Percentiles rank a stretch among this genome's conserved stretches.
Conservation (phyloP, 1,139 yeast species). For the Suhomyces panamericanus region DNA sequence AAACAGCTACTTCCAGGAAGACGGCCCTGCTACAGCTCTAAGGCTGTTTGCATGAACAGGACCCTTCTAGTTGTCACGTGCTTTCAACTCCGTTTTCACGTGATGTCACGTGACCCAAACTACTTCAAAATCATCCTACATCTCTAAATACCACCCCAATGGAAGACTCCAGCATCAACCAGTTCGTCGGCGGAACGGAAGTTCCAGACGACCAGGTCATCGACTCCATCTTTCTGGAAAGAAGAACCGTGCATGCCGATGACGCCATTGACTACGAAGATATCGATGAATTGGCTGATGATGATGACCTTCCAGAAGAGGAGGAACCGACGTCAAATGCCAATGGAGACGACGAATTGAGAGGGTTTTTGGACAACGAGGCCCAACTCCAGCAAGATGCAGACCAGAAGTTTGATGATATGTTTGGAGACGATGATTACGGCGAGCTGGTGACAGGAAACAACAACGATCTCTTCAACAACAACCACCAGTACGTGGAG, state of each 20-base stretch:
- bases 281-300: constrained; percentile 91
- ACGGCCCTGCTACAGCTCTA: too few relatives aligned
- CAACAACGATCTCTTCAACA: constrained; percentile 18
- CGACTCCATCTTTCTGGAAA: constrained; percentile 41
- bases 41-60: too few relatives aligned
- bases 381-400: constrained; percentile 29
- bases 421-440: constrained; percentile 43
- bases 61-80: too few relatives aligned
- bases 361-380: constrained; percentile 16
- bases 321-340: constrained; percentile 21
- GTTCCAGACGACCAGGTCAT: constrained; percentile 38
- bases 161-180: constrained; percentile 16
- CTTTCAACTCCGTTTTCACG: background rate
- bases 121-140: background rate
- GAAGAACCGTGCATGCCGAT: constrained; percentile 67
- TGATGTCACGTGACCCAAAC: background rate
- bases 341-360: constrained; percentile 8
- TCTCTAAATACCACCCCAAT: background rate
- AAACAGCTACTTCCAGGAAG: too few relatives aligned
- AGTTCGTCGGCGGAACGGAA: constrained; percentile 20
- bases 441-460: constrained; percentile 13
- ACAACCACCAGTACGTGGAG: constrained; percentile 32
- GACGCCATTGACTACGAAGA: constrained; percentile 96
- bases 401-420: constrained; percentile 47
- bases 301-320: constrained; percentile 63